phyloP scores from a whole-genome alignment of 148 eudicot genomes.

The Spergularia bocconei region DNA sequence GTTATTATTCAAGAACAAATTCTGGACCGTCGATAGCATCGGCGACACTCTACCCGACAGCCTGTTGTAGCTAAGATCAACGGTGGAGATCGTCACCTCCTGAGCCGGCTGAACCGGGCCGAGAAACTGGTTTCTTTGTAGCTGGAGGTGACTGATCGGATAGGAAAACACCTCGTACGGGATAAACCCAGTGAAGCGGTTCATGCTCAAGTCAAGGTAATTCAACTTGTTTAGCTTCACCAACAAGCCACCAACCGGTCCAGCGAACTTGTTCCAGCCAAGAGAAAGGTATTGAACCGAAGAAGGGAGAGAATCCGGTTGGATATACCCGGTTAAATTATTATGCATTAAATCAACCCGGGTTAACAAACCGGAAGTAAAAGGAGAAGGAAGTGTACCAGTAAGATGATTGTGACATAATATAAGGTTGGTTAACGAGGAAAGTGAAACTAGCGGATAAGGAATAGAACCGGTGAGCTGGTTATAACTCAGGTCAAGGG shows the following conservation, averaged over 20 bases:
- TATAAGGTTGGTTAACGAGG: constrained; percentile 53
- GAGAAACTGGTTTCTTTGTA: constrained; percentile 61
- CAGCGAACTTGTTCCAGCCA: constrained; percentile 59
- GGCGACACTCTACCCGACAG: constrained; percentile 67
- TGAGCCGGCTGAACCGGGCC: constrained; percentile 53
- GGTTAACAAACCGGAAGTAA: constrained; percentile 39
- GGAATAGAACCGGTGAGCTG: constrained; percentile 75
- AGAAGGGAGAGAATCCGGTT: constrained; percentile 44
- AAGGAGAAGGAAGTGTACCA: constrained; percentile 49
- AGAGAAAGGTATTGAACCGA: constrained; percentile 64
- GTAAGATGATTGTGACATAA: constrained; percentile 56
- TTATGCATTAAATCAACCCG: constrained; percentile 85
- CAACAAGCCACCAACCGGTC: constrained; percentile 50
- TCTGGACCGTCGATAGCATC: constrained; percentile 64
- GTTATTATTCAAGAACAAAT: constrained; percentile 70
- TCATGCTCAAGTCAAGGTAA: constrained; percentile 64
- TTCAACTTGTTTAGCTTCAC: constrained; percentile 39
- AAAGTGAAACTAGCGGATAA: constrained; percentile 39
- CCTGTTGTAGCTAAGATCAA: constrained; percentile 77
- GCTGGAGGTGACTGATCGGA: constrained; percentile 56
- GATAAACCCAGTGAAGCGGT: constrained; percentile 70
- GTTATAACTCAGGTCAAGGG: constrained; percentile 77
- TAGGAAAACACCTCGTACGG: constrained; percentile 51
- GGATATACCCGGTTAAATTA: constrained; percentile 52
- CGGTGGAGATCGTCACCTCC: constrained; percentile 56